phyloP scores from a whole-genome alignment of 2,329 filamentous ascomycete species.

The Fusarium foetens region DNA sequence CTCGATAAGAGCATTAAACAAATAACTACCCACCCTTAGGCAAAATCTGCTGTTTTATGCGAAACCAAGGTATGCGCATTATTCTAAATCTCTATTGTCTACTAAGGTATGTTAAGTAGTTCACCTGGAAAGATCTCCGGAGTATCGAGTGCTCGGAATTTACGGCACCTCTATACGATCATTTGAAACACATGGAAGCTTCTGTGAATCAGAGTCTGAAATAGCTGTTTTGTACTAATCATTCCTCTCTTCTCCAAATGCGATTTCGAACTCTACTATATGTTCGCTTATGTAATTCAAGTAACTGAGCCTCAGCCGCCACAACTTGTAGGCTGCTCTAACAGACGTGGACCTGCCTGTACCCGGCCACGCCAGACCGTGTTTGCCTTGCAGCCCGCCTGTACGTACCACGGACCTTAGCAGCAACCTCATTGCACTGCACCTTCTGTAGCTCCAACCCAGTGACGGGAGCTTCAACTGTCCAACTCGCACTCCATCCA shows the following conservation, averaged over 20 bases:
- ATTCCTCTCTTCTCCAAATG: neutral
- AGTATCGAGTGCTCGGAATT: too few species aligned
- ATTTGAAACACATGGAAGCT: neutral
- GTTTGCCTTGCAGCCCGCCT: conserved; percentile 53
- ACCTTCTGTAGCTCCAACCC: conserved; percentile 36
- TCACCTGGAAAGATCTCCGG: neutral
- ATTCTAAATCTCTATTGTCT: neutral
- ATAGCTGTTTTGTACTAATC: neutral
- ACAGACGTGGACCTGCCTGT: conserved; percentile 37
- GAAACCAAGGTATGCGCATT: neutral
- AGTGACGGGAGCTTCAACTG: conserved; percentile 38
- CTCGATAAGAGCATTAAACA: neutral
- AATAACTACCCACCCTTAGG: neutral
- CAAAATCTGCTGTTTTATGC: neutral
- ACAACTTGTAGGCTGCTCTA: conserved; percentile 29
- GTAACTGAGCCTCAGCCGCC: conserved; percentile 26
- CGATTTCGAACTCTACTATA: too few species aligned
- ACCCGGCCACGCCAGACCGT: conserved; percentile 53
- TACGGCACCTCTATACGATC: neutral
- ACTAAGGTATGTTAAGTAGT: neutral
- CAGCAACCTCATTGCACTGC: conserved; percentile 29
- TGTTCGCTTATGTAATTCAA: neutral
- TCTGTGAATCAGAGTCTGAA: neutral
- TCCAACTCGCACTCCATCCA: conserved; percentile 35
- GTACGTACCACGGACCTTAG: conserved; percentile 37